Evolutionary conservation across 2,329 filamentous ascomycete species (phyloP).

Genomic region (Parasarocladium wereldwijsianum): DNA sequence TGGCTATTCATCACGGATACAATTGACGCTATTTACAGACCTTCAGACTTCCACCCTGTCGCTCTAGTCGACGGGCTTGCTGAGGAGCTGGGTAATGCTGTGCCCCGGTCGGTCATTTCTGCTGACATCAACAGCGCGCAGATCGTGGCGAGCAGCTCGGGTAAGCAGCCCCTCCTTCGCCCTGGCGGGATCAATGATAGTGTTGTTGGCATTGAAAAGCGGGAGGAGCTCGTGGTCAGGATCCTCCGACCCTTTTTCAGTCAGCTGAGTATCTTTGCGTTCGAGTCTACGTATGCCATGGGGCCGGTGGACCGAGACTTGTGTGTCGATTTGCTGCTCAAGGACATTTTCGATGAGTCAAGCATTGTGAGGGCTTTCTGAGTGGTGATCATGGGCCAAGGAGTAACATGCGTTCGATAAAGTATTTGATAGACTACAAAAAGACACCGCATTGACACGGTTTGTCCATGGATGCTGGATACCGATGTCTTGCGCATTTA

Average conservation of each 20-base stretch:
- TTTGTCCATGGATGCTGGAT: too few relatives aligned
- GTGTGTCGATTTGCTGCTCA: conserved; percentile 50
- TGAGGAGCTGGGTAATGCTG: conserved; percentile 48
- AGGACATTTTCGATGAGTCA: conserved; percentile 67
- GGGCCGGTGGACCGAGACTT: conserved; percentile 48
- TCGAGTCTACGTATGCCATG: conserved; percentile 88
- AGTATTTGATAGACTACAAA: conserved; percentile 8
- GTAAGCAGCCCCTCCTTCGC: conserved; percentile 34
- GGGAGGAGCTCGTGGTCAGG: conserved; percentile 57
- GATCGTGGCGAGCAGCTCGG: conserved; percentile 18
- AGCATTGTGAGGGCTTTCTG: conserved; percentile 48
- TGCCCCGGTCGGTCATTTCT: conserved; percentile 14
- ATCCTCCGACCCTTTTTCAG: conserved; percentile 80
- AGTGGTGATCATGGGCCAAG: conserved; percentile 1
- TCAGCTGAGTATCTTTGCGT: conserved; percentile 81
- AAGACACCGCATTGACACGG: too few relatives aligned
- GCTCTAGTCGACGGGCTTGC: conserved; percentile 76
- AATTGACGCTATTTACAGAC: conserved; percentile 84
- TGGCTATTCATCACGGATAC: conserved; percentile 98
- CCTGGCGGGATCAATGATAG: conserved; percentile 37
- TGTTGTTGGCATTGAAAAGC: conserved; percentile 42
- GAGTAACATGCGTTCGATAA: too few relatives aligned
- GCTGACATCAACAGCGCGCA: conserved; percentile 24
- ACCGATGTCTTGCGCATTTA: too few relatives aligned
- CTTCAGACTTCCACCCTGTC: conserved; percentile 50